Evolutionary conservation across 805 yeast genomes (phyloP).

Genomic region (Hemisphaericaspora nanyangensis): DNA sequence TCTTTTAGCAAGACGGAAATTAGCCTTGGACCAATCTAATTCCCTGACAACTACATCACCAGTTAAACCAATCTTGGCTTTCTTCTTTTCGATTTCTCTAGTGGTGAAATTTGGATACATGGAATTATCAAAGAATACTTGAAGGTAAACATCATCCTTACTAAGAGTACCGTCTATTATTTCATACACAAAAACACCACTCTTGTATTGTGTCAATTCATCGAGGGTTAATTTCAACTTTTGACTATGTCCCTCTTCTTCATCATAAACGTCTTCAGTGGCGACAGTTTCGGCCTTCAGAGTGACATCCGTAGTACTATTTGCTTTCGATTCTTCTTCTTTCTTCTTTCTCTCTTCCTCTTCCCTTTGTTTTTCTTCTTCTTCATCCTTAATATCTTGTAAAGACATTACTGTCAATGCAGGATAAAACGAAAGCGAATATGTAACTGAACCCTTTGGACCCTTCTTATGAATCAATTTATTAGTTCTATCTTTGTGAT

Average conservation of each 20-base stretch:
- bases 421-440: constrained; percentile 81
- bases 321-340: constrained; percentile 23
- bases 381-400: constrained; percentile 62
- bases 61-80: constrained; percentile 35
- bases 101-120: constrained; percentile 63
- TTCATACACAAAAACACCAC: constrained; percentile 76
- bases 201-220: constrained; percentile 52
- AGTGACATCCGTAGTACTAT: constrained; percentile 7
- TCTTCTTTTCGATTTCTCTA: constrained; percentile 46
- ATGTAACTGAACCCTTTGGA: constrained; percentile 77
- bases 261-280: constrained; percentile 26
- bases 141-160: constrained; percentile 60
- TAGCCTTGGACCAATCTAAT: constrained; percentile 65
- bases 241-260: constrained; percentile 31
- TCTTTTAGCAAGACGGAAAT: constrained; percentile 59
- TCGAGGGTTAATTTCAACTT: constrained; percentile 51
- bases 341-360: constrained; percentile 34
- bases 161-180: constrained; percentile 56
- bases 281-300: constrained; percentile 2
- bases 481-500: constrained; percentile 53
- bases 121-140: constrained; percentile 71
- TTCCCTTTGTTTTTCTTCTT: constrained; percentile 32
- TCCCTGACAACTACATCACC: constrained; percentile 79
- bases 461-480: constrained; percentile 71
- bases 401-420: constrained; percentile 72